These are phyloP conservation scores for Xylaria sp. DNA, from an alignment of 2,329 filamentous ascomycete species.

Conservation along the genomic window DNA sequence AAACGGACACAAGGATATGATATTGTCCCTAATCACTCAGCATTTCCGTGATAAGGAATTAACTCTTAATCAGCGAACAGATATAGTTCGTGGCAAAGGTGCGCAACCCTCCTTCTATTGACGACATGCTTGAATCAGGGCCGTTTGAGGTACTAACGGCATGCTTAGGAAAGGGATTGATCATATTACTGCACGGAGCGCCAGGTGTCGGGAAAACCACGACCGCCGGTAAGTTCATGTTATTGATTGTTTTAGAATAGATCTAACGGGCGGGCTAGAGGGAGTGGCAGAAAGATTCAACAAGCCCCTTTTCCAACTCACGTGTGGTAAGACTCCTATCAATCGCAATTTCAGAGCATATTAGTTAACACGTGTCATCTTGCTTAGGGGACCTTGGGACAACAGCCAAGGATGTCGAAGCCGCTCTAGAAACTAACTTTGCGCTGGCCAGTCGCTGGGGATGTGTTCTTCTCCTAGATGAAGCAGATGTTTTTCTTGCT, in stretches of 20 bases:
- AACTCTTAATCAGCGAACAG: too few species aligned
- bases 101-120: too few species aligned
- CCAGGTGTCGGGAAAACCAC: slow-evolving; percentile 21
- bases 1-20: not conserved
- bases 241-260: too few species aligned
- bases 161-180: not conserved
- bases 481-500: not conserved
- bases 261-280: not conserved
- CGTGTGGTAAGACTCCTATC: not conserved
- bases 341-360: too few species aligned
- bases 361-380: too few species aligned
- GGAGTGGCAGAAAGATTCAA: not conserved
- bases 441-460: not conserved
- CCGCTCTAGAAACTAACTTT: not conserved
- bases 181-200: slow-evolving; percentile 12
- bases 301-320: not conserved
- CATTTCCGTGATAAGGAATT: not conserved
- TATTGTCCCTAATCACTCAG: not conserved
- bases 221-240: slow-evolving; percentile 1
- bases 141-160: too few species aligned
- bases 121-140: too few species aligned
- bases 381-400: not conserved
- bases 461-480: not conserved
- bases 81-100: not conserved
- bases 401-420: not conserved